phyloP scores from a whole-genome alignment of 169 alveolate genomes.

The Cryptosporidium baileyi region DNA sequence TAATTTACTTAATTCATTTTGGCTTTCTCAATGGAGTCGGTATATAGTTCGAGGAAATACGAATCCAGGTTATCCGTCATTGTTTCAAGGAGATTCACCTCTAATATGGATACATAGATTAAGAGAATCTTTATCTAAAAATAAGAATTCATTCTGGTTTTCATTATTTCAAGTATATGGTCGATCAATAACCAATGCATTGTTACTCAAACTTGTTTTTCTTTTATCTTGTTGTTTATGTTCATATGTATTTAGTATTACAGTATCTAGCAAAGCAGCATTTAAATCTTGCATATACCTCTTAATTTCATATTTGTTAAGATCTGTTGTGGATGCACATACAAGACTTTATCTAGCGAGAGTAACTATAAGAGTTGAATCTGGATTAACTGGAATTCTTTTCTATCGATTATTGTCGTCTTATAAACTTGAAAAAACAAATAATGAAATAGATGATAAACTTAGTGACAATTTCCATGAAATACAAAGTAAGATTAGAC shows the following conservation, averaged over 20 bases:
- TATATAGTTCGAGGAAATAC: slow-evolving; percentile 1
- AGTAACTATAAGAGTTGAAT: slow-evolving; percentile 38
- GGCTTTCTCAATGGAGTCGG: slow-evolving; percentile 62
- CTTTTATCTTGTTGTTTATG: slow-evolving; percentile 40
- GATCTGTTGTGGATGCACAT: slow-evolving; percentile 54
- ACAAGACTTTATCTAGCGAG: slow-evolving; percentile 61
- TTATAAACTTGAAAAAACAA: not conserved
- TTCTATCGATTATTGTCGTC: slow-evolving; percentile 34
- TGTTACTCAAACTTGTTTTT: slow-evolving; percentile 9
- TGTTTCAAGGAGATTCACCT: slow-evolving; percentile 43
- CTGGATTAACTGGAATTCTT: slow-evolving; percentile 45
- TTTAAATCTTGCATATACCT: not conserved
- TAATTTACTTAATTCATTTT: not conserved
- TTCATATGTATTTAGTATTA: slow-evolving; percentile 8
- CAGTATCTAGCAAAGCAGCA: not conserved
- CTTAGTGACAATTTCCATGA: not conserved
- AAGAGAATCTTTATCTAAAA: slow-evolving; percentile 30
- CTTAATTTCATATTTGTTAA: not conserved
- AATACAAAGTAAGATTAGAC: not conserved
- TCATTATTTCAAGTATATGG: slow-evolving; percentile 49
- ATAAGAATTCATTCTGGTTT: slow-evolving; percentile 8
- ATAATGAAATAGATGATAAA: not conserved
- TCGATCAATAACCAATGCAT: not conserved
- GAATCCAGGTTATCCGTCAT: slow-evolving; percentile 42
- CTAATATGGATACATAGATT: slow-evolving; percentile 42